Conservation (phyloP, 2,329 filamentous ascomycete species). For the Ascochyta lentis region DNA sequence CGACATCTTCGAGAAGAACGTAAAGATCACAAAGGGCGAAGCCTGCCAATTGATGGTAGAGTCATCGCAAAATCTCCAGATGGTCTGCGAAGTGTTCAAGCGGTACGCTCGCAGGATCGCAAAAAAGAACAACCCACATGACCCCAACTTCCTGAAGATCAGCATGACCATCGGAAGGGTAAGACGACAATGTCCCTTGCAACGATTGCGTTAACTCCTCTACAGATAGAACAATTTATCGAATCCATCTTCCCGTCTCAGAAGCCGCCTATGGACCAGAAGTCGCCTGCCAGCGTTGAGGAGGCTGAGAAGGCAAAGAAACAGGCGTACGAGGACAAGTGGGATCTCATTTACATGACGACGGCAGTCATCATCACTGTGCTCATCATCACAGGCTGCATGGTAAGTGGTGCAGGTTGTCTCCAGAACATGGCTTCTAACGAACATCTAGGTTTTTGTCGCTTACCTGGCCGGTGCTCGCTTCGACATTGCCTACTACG, state of each 20-base stretch:
- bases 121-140: slow-evolving; percentile 90
- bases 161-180: slow-evolving; percentile 89
- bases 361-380: slow-evolving; percentile 72
- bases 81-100: slow-evolving; percentile 83
- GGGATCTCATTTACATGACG: slow-evolving; percentile 68
- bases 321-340: slow-evolving; percentile 58
- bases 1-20: slow-evolving; percentile 79
- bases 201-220: slow-evolving; percentile 7
- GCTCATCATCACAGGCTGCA: slow-evolving; percentile 71
- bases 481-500: slow-evolving; percentile 73
- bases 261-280: slow-evolving; percentile 62
- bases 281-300: slow-evolving; percentile 52
- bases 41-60: slow-evolving; percentile 91
- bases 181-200: slow-evolving; percentile 27
- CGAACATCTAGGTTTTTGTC: slow-evolving; percentile 66
- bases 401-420: slow-evolving; percentile 67
- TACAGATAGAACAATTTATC: slow-evolving; percentile 93
- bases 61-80: slow-evolving; percentile 85
- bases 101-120: slow-evolving; percentile 81
- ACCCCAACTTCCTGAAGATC: slow-evolving; percentile 91
- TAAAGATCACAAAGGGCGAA: slow-evolving; percentile 97
- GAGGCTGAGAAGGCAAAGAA: slow-evolving; percentile 65
- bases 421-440: slow-evolving; percentile 21
- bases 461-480: slow-evolving; percentile 83
- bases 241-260: slow-evolving; percentile 90